Base-by-base conservation (phyloP, 2,329 filamentous ascomycete species). In the Aspergillus pseudoglaucus region DNA sequence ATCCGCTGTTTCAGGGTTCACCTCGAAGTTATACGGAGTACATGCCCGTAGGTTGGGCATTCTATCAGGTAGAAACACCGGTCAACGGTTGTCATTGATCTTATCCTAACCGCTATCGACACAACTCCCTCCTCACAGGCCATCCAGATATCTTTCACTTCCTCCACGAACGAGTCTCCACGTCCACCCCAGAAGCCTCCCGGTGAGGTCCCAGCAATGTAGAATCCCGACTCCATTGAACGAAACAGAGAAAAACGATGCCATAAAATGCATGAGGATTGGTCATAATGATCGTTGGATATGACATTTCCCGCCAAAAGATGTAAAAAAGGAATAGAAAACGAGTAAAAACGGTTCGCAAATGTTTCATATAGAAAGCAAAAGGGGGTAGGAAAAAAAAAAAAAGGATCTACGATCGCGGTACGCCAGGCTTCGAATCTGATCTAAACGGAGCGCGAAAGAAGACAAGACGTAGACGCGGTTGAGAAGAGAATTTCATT, bases 201-300 rank as follows among this genome's bases (percentile, higher is more conserved):
- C 37, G 9, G 43, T 30, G 25, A 30, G 25, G 50, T 17, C 41
- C 41, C 49, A 46, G 33, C 43, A 47, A 46, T 51, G 25, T 30
- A 30, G 25, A 30, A 56, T 42, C 23, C 55, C 48, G 55, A 59
- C 51, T 58, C 55, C 53, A 50, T 55, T 50, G 45, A 55, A 49
- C 47, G 43, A 53, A 53, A 52, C 52, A 44, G 41, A 41, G 59
- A 51, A 59, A 53, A 43, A 49, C 67, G 52, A 72, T 63, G 53
- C 70, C 71, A 63, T 62, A 58, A 58, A 30, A 66, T 61, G 62
- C 61, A 65, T 62, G 48, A 61, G 54, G 55, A 54, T 61, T 59
- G 59, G 61, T 66, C 65, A 65, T 68, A 64, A 66, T 59, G 61
- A 66, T 66, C 64, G 60, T 65, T 59, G 58, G 55, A 59, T 61